phyloP scores from a whole-genome alignment of 345 rosid genomes.

The Heritiera fomes region DNA sequence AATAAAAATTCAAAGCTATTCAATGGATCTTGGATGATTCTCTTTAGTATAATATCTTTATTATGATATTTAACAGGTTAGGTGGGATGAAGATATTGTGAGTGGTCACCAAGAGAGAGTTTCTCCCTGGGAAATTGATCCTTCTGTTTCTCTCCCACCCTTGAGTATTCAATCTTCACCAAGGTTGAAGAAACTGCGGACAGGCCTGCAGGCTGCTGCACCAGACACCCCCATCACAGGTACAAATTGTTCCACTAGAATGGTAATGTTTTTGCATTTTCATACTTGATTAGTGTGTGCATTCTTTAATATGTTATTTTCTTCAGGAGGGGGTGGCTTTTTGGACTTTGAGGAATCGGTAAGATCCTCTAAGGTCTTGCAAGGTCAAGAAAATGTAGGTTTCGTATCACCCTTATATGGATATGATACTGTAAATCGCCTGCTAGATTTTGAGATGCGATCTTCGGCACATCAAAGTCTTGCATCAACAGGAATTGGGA shows the following conservation, averaged over 20 bases:
- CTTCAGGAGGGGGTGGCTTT: constrained; percentile 53
- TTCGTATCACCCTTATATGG: constrained; percentile 65
- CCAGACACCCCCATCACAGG: constrained; percentile 56
- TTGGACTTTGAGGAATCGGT: constrained; percentile 83
- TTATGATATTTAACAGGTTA: constrained; percentile 49
- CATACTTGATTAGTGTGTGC: not conserved
- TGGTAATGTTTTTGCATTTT: not conserved
- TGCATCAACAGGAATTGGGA: constrained; percentile 40
- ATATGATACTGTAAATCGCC: constrained; percentile 53
- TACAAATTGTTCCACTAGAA: constrained; percentile 24
- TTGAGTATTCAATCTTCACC: constrained; percentile 75
- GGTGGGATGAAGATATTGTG: constrained; percentile 72
- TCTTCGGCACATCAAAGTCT: constrained; percentile 51
- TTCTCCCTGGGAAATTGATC: constrained; percentile 92
- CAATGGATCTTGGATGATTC: not conserved
- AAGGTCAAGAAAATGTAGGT: constrained; percentile 98
- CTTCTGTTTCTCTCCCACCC: constrained; percentile 67
- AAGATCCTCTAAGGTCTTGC: constrained; percentile 99
- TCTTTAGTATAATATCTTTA: not conserved
- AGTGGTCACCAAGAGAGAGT: constrained; percentile 66
- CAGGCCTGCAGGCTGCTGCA: constrained; percentile 54
- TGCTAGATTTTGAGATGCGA: constrained; percentile 63
- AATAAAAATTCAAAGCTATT: not conserved
- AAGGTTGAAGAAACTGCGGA: constrained; percentile 71
- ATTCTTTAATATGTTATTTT: constrained; percentile 15